Base-by-base conservation (phyloP, 2,329 filamentous ascomycete species). In the Monosporascus sp. region DNA sequence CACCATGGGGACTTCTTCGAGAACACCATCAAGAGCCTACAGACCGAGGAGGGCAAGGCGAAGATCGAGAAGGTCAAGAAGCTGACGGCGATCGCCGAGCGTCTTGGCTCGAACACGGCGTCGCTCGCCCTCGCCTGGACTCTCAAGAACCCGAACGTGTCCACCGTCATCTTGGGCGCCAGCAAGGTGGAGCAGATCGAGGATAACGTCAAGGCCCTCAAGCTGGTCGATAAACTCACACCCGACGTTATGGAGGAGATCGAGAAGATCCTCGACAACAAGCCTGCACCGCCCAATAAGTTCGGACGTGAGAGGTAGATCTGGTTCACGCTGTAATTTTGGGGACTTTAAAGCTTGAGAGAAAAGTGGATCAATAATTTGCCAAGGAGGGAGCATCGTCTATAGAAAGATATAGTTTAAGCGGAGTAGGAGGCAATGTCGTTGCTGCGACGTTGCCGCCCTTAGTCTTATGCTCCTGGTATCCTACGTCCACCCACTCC, bases 1-100 rank as follows among this genome's bases (percentile, higher is more conserved):
- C 85, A 84, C 71, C 83, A 84, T 66, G 71, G 76, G 50, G 82
- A 81, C 24, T 74, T 86, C 40, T 82, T 78, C 56, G 85, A 85
- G 64, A 79, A 83, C 68, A 75, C 85, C 49, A 73, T 85, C 59
- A 84, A 87, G 71, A 81, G 81, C 16, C 73, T 84, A 38, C 74
- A 79, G 36, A 78, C 82, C 56, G 77, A 81, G 58, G 81, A 82
- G 69, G 84, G 84, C 66, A 75, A 76, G 68, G 65, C 66, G 14
- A 70, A 75, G 59, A 74, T 76, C 73, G 73, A 72, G 50, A 74
- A 74, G 59, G 73, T 77, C 27, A 69, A 66, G 53, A 69, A 71
- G 54, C 63, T 78, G 34, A 73, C 76, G 68, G 60, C 71, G 50
- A 73, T 87, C 45, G 83, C 85, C 1, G 79, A 86, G 54, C 76